A percentile compares a stretch with the other conserved stretches of the same genome.
Evolutionary conservation across 225 moss, liverwort and hornwort species (phyloP).

Genomic region (Pseudoscleropodium purum): DNA sequence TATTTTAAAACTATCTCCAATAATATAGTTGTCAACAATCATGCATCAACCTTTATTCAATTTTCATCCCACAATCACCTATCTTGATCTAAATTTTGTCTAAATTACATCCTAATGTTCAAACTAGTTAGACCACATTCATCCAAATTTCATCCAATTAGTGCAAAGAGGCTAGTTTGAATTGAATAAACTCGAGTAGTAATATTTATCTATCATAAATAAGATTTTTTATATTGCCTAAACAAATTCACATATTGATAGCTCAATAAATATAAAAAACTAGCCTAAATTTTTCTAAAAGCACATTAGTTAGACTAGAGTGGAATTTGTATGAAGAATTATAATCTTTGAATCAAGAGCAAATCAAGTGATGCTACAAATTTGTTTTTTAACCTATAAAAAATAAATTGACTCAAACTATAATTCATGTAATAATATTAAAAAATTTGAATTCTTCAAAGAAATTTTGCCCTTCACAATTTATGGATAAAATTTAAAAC

Average conservation of each 20-base stretch:
- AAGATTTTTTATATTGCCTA: neutral
- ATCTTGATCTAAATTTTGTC: neutral
- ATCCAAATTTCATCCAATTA: neutral
- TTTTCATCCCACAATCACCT: neutral
- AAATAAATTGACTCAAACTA: neutral
- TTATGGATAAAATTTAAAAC: no score
- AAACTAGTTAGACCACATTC: neutral
- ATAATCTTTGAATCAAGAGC: neutral
- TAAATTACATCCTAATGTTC: neutral
- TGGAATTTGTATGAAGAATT: fast-evolving
- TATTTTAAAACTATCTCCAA: neutral
- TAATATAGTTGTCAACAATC: neutral
- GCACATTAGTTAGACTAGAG: neutral
- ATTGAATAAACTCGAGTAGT: neutral
- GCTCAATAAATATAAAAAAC: neutral
- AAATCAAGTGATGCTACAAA: neutral
- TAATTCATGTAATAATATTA: neutral
- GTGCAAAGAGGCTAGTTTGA: fast-evolving
- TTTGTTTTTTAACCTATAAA: neutral
- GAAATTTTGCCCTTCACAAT: no score
- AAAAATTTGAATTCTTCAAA: neutral
- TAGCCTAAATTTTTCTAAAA: neutral
- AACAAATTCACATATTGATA: neutral
- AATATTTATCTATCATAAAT: neutral
- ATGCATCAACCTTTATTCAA: neutral